A percentile compares a stretch with the other conserved stretches of the same genome.
Conservation (phyloP, 495 filamentous ascomycete genomes). For the Aspergillus affinis region DNA sequence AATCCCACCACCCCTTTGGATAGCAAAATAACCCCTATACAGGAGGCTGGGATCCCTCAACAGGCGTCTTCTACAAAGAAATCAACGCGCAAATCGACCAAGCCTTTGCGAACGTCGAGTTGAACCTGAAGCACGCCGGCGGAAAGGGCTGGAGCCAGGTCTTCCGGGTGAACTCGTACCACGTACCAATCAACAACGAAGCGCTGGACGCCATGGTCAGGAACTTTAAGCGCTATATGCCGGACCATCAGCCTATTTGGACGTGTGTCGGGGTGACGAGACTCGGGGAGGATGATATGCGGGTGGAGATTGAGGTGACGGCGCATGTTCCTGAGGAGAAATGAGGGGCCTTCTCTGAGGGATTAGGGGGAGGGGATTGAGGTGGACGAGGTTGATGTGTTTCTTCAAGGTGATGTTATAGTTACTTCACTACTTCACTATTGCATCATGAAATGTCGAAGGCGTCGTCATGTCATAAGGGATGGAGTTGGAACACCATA, state of each 20-base stretch:
- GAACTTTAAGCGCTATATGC: constrained; percentile 51
- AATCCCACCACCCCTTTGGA: too few relatives aligned
- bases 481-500: too few relatives aligned
- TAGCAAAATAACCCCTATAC: neutral
- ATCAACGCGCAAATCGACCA: constrained; percentile 51
- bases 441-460: too few relatives aligned
- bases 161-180: constrained; percentile 50
- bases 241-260: constrained; percentile 50
- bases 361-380: neutral
- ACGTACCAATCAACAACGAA: constrained; percentile 41
- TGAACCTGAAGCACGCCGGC: constrained; percentile 46
- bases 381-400: too few relatives aligned
- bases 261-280: constrained; percentile 46
- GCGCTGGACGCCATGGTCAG: constrained; percentile 39
- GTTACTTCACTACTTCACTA: too few relatives aligned
- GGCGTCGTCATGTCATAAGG: too few relatives aligned
- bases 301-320: constrained; percentile 58
- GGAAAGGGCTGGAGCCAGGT: constrained; percentile 60
- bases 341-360: too few relatives aligned
- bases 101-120: constrained; percentile 55
- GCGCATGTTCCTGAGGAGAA: constrained; percentile 33
- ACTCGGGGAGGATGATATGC: constrained; percentile 48
- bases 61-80: constrained; percentile 33
- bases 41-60: constrained; percentile 54
- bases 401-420: too few relatives aligned